phyloP scores from a whole-genome alignment of 352 stramenopile species.

The Globisporangium megalacanthum region DNA sequence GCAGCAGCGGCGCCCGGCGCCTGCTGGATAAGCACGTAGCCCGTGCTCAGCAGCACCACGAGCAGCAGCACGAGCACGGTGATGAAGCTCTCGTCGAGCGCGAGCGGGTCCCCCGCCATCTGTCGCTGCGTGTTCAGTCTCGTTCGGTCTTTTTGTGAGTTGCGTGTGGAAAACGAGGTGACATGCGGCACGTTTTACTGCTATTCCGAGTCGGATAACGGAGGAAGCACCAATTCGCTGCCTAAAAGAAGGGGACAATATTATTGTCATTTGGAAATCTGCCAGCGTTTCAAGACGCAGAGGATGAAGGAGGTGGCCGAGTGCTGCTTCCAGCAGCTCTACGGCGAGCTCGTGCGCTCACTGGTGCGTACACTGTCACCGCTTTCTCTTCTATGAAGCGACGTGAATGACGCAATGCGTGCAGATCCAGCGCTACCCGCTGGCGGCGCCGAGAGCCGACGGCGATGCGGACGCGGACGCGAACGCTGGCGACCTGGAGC shows the following conservation, averaged over 20 bases:
- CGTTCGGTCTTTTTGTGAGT: background rate
- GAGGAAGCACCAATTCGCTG: too few relatives aligned
- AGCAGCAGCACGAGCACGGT: constrained; percentile 67
- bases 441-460: constrained; percentile 20
- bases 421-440: constrained; percentile 66
- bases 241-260: too few relatives aligned
- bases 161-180: background rate
- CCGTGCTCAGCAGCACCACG: constrained; percentile 62
- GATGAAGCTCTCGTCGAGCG: constrained; percentile 61
- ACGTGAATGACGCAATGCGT: background rate
- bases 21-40: constrained; percentile 72
- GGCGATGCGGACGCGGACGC: constrained; percentile 1
- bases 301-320: constrained; percentile 82
- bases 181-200: background rate
- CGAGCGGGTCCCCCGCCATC: constrained; percentile 33
- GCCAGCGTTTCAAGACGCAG: background rate
- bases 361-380: constrained; percentile 41
- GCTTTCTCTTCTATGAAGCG: background rate
- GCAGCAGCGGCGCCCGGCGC: constrained; percentile 7
- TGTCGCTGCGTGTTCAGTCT: background rate
- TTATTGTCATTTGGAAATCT: background rate
- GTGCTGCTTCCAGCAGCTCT: constrained; percentile 86
- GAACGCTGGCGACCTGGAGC: constrained; percentile 27
- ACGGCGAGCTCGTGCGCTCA: constrained; percentile 79
- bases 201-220: background rate